Percentiles rank a stretch among this genome's conserved stretches.
Conservation (phyloP, 371 early-diverging fungal genomes). For the Blastocladiella emersonii region DNA sequence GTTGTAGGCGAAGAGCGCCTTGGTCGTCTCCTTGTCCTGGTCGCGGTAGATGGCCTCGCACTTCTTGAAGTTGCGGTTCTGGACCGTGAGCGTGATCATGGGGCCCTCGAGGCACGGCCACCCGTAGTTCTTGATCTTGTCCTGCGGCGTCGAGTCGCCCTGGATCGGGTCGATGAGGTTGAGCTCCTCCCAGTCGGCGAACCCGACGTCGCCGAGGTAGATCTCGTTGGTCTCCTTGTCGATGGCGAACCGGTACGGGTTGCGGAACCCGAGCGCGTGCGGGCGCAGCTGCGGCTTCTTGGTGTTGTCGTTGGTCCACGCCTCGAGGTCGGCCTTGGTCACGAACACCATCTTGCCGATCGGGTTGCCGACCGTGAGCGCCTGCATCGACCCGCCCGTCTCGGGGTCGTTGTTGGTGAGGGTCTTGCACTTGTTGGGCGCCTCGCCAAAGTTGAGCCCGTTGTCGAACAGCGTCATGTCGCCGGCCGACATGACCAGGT, state of each 20-base stretch:
- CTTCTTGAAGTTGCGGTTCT: not conserved
- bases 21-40: not conserved
- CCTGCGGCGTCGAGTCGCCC: not conserved
- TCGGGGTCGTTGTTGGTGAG: no score
- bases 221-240: not conserved
- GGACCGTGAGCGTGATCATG: not conserved
- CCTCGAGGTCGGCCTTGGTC: no score
- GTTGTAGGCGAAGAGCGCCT: not conserved
- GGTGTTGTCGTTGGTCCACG: no score
- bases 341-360: no score
- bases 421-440: not conserved
- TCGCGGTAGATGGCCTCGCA: not conserved
- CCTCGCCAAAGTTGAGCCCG: slow-evolving; percentile 3
- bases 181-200: not conserved
- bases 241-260: not conserved
- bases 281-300: not conserved
- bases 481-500: not conserved
- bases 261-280: not conserved
- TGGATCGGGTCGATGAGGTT: not conserved
- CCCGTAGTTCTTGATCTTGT: not conserved
- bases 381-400: no score
- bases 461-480: not conserved
- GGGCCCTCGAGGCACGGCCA: slow-evolving; percentile 2
- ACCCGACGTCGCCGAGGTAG: not conserved
- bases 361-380: no score